Conservation (phyloP, 2,329 filamentous ascomycete species). For the Colletotrichum sp. region DNA sequence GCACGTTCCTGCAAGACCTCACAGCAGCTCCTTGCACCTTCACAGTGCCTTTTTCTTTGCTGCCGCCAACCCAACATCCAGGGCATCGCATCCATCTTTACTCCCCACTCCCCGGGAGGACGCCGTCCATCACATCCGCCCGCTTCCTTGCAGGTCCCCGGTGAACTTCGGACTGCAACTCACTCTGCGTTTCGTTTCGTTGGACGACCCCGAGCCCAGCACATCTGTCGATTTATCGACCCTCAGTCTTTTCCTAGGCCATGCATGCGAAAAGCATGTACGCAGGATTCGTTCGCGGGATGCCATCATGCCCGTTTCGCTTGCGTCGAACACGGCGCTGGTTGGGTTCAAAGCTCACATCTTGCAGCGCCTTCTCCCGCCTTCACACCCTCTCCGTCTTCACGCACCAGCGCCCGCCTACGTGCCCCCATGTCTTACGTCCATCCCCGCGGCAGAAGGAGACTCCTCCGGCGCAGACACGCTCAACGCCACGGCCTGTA, state of each 20-base stretch:
- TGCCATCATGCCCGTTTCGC: background rate
- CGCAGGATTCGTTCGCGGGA: background rate
- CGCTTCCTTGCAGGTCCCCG: background rate
- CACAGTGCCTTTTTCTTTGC: background rate
- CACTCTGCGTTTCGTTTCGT: constrained; percentile 9
- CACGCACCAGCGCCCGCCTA: background rate
- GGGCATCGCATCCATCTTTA: background rate
- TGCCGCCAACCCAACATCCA: background rate
- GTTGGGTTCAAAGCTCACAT: background rate
- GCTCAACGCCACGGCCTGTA: background rate
- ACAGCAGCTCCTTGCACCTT: background rate
- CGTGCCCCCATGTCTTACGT: background rate
- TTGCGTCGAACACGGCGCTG: background rate
- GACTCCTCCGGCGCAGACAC: background rate
- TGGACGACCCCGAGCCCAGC: background rate
- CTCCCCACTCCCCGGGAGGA: background rate
- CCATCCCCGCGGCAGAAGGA: background rate
- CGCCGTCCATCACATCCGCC: background rate
- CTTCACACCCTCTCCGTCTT: background rate
- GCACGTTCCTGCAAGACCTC: background rate
- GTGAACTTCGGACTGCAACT: constrained; percentile 2
- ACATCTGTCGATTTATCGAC: background rate
- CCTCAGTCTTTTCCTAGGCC: background rate
- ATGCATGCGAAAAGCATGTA: background rate
- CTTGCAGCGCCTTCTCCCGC: background rate